These are phyloP conservation scores for Trypanosoma brucei DNA, from an alignment of 208 protist species.

Conservation along the genomic window DNA sequence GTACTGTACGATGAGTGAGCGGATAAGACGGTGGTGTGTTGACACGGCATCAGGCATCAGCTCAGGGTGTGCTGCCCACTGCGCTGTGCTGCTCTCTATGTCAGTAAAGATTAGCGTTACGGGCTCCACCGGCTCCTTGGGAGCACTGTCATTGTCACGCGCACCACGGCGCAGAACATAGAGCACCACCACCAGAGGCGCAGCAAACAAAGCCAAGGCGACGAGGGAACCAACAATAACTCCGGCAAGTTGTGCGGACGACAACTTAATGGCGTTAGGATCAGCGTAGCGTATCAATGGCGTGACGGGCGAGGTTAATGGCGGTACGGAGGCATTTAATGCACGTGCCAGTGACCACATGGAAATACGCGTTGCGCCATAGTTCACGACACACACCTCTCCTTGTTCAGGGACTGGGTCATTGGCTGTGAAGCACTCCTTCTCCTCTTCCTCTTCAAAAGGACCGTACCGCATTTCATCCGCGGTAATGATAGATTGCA, in stretches of 20 bases:
- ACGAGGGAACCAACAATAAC: conserved; percentile 26
- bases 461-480: conserved; percentile 30
- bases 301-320: conserved; percentile 10
- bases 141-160: conserved; percentile 41
- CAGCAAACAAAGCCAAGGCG: conserved; percentile 5
- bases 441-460: conserved; percentile 1
- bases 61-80: conserved; percentile 51
- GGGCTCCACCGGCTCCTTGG: conserved; percentile 30
- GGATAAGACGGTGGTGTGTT: conserved; percentile 60
- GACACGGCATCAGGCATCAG: conserved; percentile 56
- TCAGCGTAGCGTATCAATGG: conserved; percentile 33
- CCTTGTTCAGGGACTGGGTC: background rate
- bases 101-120: conserved; percentile 76
- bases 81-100: conserved; percentile 72
- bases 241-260: conserved; percentile 18
- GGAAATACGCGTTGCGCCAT: conserved; percentile 38
- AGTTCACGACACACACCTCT: conserved; percentile 28
- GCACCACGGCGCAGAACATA: conserved; percentile 25
- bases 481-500: conserved; percentile 11
- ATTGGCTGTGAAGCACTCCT: background rate
- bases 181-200: background rate
- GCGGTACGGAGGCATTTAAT: conserved; percentile 24
- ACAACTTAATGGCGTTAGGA: conserved; percentile 8
- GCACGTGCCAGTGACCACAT: conserved; percentile 27
- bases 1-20: conserved; percentile 46